A percentile compares a stretch with the other conserved stretches of the same genome.
Evolutionary conservation across 2,329 filamentous ascomycete species (phyloP).

Genomic region (Cercospora zeina): DNA sequence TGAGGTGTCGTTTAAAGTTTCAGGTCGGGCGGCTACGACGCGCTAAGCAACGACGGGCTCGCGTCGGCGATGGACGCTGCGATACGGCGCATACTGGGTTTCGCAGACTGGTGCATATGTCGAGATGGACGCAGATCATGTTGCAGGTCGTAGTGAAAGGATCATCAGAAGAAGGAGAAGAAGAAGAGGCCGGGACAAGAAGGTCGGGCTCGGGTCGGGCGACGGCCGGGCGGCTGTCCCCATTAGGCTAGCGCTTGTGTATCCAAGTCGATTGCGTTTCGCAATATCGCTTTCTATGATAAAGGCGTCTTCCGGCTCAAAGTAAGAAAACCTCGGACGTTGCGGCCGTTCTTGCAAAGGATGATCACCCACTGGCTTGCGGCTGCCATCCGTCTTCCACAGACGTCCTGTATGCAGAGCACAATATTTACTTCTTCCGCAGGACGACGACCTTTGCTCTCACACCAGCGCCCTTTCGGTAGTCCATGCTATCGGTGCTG

Average conservation of each 20-base stretch:
- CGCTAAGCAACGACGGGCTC: neutral
- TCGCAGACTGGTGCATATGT: neutral
- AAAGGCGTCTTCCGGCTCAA: neutral
- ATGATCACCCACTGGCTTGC: neutral
- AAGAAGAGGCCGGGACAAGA: neutral
- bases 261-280: too few species aligned
- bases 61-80: neutral
- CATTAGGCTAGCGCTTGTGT: neutral
- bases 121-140: neutral
- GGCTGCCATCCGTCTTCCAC: neutral
- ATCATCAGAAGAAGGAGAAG: neutral
- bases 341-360: neutral
- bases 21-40: neutral
- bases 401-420: neutral
- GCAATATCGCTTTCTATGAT: too few species aligned
- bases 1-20: neutral
- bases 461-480: conserved; percentile 34
- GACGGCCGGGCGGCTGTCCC: neutral
- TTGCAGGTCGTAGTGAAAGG: neutral
- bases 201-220: neutral
- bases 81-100: neutral
- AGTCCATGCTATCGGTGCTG: conserved; percentile 36
- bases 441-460: conserved; percentile 33
- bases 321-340: neutral
- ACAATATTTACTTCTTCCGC: conserved; percentile 27